These are phyloP conservation scores for Gloeophyllum trabeum DNA, from an alignment of 768 basidiomycete genomes.

Conservation along the genomic window DNA sequence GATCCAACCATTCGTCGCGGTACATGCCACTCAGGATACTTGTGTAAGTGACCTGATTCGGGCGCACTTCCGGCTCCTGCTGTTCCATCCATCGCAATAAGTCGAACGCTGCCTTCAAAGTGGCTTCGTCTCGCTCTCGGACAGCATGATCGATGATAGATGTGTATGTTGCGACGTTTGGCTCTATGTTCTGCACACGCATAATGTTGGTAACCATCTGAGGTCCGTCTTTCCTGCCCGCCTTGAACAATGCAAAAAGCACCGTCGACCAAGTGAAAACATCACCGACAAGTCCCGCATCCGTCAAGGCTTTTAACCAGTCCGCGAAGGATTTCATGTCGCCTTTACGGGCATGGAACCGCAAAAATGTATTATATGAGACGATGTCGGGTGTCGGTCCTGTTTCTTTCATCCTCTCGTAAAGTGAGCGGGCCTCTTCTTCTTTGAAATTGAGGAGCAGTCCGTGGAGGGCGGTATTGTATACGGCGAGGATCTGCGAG, in stretches of 20 bases:
- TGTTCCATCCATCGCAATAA: slow-evolving; percentile 71
- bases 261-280: slow-evolving; percentile 83
- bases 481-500: slow-evolving; percentile 26
- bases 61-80: slow-evolving; percentile 24
- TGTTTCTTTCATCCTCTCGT: slow-evolving; percentile 20
- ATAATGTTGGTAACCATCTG: slow-evolving; percentile 59
- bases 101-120: slow-evolving; percentile 53
- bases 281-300: slow-evolving; percentile 52
- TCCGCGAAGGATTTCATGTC: slow-evolving; percentile 53
- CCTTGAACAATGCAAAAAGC: slow-evolving; percentile 64
- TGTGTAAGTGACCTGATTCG: slow-evolving; percentile 82
- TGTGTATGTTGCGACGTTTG: slow-evolving; percentile 69
- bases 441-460: slow-evolving; percentile 37
- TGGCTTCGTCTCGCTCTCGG: slow-evolving; percentile 36
- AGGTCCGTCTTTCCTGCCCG: slow-evolving; percentile 55
- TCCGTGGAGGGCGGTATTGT: slow-evolving; percentile 69
- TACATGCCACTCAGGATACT: slow-evolving; percentile 65
- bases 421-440: slow-evolving; percentile 26
- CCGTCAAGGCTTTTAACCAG: slow-evolving; percentile 45
- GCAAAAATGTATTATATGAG: slow-evolving; percentile 75
- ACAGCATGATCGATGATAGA: slow-evolving; percentile 73
- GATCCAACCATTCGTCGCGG: slow-evolving; percentile 39
- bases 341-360: slow-evolving; percentile 47
- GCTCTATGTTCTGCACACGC: slow-evolving; percentile 59
- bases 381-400: slow-evolving; percentile 62